These are phyloP conservation scores for Picochlorum sp. DNA, from an alignment of 139 green algal genomes.

Conservation along the genomic window DNA sequence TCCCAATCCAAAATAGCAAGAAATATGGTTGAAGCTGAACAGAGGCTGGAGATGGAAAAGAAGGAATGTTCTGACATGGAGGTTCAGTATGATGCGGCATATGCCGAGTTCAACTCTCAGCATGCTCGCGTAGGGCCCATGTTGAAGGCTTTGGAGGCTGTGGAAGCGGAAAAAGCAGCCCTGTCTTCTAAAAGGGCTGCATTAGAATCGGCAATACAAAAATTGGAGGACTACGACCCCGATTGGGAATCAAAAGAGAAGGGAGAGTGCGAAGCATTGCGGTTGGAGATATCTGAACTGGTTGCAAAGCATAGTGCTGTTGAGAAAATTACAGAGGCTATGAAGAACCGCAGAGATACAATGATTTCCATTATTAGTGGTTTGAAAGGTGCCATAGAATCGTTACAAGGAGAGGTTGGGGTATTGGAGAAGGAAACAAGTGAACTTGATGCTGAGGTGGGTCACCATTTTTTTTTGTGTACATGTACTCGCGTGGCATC, in stretches of 20 bases:
- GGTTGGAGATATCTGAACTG: slow-evolving; percentile 20
- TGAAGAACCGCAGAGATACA: slow-evolving; percentile 1
- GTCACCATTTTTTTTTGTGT: neutral
- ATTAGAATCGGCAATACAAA: slow-evolving; percentile 16
- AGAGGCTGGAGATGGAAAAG: slow-evolving; percentile 32
- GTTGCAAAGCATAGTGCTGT: slow-evolving; percentile 17
- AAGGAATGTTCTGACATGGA: slow-evolving; percentile 24
- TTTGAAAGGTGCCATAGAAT: slow-evolving; percentile 29
- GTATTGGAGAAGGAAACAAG: slow-evolving; percentile 10
- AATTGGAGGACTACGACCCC: slow-evolving; percentile 28
- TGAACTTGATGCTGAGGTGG: slow-evolving; percentile 23
- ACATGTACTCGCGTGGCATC: neutral
- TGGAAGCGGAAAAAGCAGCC: slow-evolving; percentile 19
- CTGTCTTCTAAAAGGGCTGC: slow-evolving; percentile 14
- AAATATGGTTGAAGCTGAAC: slow-evolving; percentile 27
- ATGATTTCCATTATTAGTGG: slow-evolving; percentile 27
- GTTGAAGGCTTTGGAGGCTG: slow-evolving; percentile 20
- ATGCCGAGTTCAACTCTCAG: slow-evolving; percentile 21
- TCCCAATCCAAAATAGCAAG: slow-evolving; percentile 24
- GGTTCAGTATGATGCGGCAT: slow-evolving; percentile 21
- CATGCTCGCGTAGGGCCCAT: slow-evolving; percentile 19
- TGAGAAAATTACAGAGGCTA: slow-evolving; percentile 5
- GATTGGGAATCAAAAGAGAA: slow-evolving; percentile 25
- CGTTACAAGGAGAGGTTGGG: slow-evolving; percentile 6
- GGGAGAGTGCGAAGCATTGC: slow-evolving; percentile 25